phyloP scores from a whole-genome alignment of 441 rosid genomes.

The Erodium texanum region DNA sequence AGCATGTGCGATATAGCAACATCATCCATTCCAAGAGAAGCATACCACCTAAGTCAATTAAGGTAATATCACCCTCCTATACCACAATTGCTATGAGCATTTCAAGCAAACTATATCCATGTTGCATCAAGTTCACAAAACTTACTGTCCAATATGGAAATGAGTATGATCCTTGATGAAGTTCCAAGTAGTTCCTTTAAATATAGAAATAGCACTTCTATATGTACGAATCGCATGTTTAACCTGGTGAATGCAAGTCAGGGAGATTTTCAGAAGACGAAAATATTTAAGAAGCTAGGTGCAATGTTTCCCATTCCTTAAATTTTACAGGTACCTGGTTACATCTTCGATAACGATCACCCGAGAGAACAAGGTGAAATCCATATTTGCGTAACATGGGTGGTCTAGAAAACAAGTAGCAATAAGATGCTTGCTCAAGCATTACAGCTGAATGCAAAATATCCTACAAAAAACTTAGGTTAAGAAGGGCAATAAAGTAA shows the following conservation, averaged over 20 bases:
- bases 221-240: conserved; percentile 95
- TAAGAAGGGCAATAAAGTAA: not conserved
- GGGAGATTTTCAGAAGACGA: conserved; percentile 18
- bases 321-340: conserved; percentile 62
- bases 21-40: conserved; percentile 83
- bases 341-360: conserved; percentile 85
- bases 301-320: conserved; percentile 12
- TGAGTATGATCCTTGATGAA: conserved; percentile 91
- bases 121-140: conserved; percentile 19
- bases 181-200: conserved; percentile 79
- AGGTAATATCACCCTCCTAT: conserved; percentile 18
- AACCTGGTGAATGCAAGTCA: conserved; percentile 39
- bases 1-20: conserved; percentile 73
- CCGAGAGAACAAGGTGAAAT: conserved; percentile 96
- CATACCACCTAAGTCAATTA: conserved; percentile 68
- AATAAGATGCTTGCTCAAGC: conserved; percentile 99
- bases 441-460: conserved; percentile 86
- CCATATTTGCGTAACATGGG: conserved; percentile 96
- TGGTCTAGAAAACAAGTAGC: conserved; percentile 82
- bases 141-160: conserved; percentile 97
- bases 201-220: conserved; percentile 76
- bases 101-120: conserved; percentile 18
- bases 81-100: not conserved
- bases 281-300: conserved; percentile 16
- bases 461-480: conserved; percentile 42